Base-by-base conservation (phyloP, 306 rosid genomes). In the Styphnolobium japonicum region DNA sequence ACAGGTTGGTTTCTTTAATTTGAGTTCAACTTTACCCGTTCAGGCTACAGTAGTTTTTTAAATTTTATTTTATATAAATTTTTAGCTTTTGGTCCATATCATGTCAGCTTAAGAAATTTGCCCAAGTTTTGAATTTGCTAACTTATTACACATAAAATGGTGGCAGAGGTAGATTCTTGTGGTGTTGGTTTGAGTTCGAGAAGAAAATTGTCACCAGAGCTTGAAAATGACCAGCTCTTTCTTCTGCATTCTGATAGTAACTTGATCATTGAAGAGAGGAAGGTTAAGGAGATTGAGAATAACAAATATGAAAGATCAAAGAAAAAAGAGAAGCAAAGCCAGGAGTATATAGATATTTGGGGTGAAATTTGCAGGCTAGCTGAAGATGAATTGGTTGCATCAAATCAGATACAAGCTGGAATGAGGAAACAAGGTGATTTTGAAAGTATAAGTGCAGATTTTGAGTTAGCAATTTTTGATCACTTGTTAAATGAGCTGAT, bases 401-500 rank as follows among this genome's bases (percentile, higher is more conserved):
- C 93, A 66, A 85, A 43, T 71, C 84, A 88, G 85, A 61, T 78
- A 10, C 25, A 48, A 25, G 74, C 52, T 45, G 63, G 43, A 21
- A 68, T 42, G 64, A 76, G 78, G 75, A 80, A 84, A 40, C 46
- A 79, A 10, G 75, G 82, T 43, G 88, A 86, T 51, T 39, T 80
- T 72, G 86, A 81, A 63, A 65, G 83, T 21, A 29, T 93, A 52
- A 71, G 79, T 70, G 96, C 74, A 40, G 91, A 89, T 70, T 73
- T 91, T 64, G 97, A 86, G 81, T 79, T 81, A 0, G 69, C 63
- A 36, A 83, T 93, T 66, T 80, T 91, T 65, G 77, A 80, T 68
- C 77, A 87, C n/a, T 78, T 95, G 75, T 42, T 95, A 57, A 79
- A 84, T 29, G 99, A 95, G 67, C 9, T 93, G 36, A 87, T 89